Conservation (phyloP, 352 stramenopile species). For the Pythium scleroteichum region DNA sequence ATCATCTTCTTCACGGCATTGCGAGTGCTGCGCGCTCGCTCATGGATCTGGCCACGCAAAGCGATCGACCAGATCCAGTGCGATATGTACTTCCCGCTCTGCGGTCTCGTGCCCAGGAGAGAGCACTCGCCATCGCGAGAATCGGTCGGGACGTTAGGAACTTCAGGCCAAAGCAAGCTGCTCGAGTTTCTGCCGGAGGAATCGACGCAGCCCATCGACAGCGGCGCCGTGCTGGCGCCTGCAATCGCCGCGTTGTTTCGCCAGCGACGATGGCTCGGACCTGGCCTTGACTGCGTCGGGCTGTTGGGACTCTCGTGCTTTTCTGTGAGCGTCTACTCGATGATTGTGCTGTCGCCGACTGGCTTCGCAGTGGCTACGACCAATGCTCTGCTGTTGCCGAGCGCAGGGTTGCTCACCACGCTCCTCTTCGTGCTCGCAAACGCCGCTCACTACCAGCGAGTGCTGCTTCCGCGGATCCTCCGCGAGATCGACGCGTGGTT, state of each 20-base stretch:
- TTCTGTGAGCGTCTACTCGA: too few species aligned
- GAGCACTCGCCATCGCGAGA: background rate
- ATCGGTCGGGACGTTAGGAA: background rate
- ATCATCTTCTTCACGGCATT: background rate
- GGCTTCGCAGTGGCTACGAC: too few species aligned
- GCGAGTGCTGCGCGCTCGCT: background rate
- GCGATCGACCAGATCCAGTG: background rate
- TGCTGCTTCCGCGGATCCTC: background rate
- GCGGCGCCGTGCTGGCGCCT: background rate
- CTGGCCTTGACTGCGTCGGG: background rate
- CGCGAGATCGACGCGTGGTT: slow-evolving; percentile 13
- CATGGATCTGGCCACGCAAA: background rate
- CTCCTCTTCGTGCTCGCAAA: background rate
- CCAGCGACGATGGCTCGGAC: background rate
- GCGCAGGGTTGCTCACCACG: background rate
- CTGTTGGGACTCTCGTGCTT: background rate
- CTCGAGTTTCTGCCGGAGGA: background rate
- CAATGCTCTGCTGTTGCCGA: too few species aligned
- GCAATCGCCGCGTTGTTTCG: background rate
- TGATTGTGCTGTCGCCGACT: too few species aligned
- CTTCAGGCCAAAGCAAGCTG: too few species aligned
- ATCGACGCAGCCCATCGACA: background rate
- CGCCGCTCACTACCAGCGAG: slow-evolving; percentile 1
- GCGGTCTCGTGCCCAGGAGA: background rate
- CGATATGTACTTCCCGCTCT: slow-evolving; percentile 5